Percentiles rank a stretch among this genome's conserved stretches.
Evolutionary conservation across 2,329 filamentous ascomycete genomes (phyloP).

Genomic region (Mycogone perniciosa): DNA sequence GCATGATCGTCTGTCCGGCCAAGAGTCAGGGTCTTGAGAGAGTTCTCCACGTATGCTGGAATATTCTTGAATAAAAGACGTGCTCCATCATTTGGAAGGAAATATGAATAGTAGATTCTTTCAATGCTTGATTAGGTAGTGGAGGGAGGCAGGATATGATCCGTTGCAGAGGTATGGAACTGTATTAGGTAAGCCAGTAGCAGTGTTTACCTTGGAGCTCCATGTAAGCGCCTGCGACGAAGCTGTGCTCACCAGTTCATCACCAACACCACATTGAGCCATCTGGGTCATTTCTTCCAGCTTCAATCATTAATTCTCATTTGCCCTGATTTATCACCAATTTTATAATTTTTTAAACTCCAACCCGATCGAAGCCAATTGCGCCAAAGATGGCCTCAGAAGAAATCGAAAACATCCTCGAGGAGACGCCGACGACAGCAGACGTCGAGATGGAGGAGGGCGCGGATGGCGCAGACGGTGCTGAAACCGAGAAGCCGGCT

Average conservation of each 20-base stretch:
- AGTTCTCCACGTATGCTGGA: too few relatives aligned
- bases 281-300: not conserved
- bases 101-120: too few relatives aligned
- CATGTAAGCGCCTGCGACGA: not conserved
- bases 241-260: not conserved
- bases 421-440: conserved; percentile 19
- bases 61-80: too few relatives aligned
- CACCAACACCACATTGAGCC: not conserved
- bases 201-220: not conserved
- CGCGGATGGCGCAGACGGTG: conserved; percentile 18
- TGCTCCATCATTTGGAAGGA: too few relatives aligned
- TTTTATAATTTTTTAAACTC: not conserved
- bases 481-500: conserved; percentile 23
- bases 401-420: conserved; percentile 16
- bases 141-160: not conserved
- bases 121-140: too few relatives aligned
- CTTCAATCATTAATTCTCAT: not conserved
- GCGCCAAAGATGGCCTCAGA: conserved; percentile 23
- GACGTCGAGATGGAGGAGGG: conserved; percentile 36
- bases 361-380: not conserved
- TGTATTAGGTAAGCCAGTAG: too few relatives aligned
- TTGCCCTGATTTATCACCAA: not conserved
- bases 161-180: too few relatives aligned
- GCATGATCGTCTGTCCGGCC: not conserved
- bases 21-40: too few relatives aligned